Conservation (phyloP, 306 rosid species). For the Potentilla sterilis region DNA sequence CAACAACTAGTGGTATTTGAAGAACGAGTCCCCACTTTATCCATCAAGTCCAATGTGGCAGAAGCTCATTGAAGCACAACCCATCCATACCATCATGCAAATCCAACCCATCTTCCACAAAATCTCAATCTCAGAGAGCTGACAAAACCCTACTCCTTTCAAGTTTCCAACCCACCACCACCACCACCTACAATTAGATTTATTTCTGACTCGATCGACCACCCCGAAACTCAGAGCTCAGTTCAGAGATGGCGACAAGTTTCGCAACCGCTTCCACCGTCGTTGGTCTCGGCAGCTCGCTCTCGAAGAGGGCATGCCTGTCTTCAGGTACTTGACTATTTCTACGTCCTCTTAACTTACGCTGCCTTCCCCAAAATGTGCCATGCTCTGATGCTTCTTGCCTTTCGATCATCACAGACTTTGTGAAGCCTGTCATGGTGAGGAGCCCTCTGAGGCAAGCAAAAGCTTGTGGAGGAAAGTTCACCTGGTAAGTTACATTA, state of each 20-base stretch:
- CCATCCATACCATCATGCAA: slow-evolving; percentile 28
- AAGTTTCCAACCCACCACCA: background rate
- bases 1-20: background rate
- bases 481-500: slow-evolving; percentile 53
- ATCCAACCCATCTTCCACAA: slow-evolving; percentile 36
- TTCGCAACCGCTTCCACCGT: slow-evolving; percentile 59
- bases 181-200: background rate
- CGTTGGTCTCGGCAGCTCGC: slow-evolving; percentile 50
- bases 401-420: slow-evolving; percentile 34
- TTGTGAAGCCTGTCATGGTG: slow-evolving; percentile 47
- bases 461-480: slow-evolving; percentile 51
- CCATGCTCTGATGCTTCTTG: background rate
- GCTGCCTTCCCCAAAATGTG: background rate
- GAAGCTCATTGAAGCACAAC: slow-evolving; percentile 42
- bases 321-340: slow-evolving; percentile 36
- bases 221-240: background rate
- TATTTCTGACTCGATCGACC: slow-evolving; percentile 2
- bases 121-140: slow-evolving; percentile 22
- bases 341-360: background rate
- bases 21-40: slow-evolving; percentile 58
- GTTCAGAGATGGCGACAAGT: slow-evolving; percentile 51
- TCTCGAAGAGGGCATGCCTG: slow-evolving; percentile 42
- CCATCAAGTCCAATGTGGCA: slow-evolving; percentile 53
- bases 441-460: slow-evolving; percentile 62
- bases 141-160: slow-evolving; percentile 11